A percentile compares a stretch with the other conserved stretches of the same genome.
Conservation (phyloP, 805 yeast species). For the Zygotorulaspora sp. region DNA sequence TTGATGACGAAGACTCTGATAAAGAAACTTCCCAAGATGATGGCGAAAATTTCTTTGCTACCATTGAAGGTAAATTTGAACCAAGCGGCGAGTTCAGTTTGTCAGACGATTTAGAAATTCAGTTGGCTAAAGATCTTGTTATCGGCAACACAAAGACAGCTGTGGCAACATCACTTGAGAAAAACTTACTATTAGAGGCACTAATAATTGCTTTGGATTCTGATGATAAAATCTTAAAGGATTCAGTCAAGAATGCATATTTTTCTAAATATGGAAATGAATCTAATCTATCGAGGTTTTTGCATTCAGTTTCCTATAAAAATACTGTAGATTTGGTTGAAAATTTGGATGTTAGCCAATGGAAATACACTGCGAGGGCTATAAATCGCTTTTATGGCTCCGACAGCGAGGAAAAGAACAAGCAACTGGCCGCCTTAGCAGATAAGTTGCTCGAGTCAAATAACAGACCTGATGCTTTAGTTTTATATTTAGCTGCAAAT, state of each 20-base stretch:
- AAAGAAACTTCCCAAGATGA: conserved; percentile 23
- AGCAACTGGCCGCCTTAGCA: conserved; percentile 63
- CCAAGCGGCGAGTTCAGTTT: conserved; percentile 56
- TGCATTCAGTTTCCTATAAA: conserved; percentile 57
- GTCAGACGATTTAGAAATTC: conserved; percentile 42
- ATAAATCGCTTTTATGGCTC: conserved; percentile 50
- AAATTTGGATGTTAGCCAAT: conserved; percentile 69
- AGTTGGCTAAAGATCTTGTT: conserved; percentile 49
- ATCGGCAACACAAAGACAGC: conserved; percentile 63
- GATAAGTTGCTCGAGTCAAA: conserved; percentile 58
- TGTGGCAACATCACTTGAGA: conserved; percentile 57
- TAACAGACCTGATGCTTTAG: conserved; percentile 68
- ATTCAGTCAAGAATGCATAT: conserved; percentile 66
- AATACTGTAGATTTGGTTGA: conserved; percentile 65
- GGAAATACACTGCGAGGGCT: conserved; percentile 78
- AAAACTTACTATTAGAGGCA: conserved; percentile 70
- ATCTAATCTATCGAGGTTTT: conserved; percentile 61
- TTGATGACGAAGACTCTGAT: conserved; percentile 33
- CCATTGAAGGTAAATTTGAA: conserved; percentile 34
- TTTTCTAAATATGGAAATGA: conserved; percentile 50
- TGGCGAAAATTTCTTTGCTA: conserved; percentile 38
- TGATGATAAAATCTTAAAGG: conserved; percentile 50
- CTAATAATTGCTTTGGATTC: conserved; percentile 72
- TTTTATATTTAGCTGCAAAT: conserved; percentile 74
- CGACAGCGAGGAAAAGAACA: conserved; percentile 46